These are phyloP conservation scores for Eimeria praecox DNA, from an alignment of 169 alveolate genomes.

Conservation along the genomic window DNA sequence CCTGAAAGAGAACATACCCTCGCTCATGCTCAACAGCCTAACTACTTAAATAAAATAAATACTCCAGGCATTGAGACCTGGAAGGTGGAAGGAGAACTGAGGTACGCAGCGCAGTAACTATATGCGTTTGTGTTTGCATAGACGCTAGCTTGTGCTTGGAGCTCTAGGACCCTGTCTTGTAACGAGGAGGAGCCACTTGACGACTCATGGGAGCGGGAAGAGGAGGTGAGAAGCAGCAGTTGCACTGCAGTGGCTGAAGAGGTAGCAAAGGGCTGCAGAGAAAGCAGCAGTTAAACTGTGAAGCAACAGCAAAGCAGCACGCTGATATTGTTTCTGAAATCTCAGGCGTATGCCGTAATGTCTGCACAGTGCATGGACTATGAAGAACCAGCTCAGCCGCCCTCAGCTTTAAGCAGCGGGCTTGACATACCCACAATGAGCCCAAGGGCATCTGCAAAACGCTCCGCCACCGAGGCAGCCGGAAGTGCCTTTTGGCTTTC, in stretches of 20 bases:
- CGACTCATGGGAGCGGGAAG: conserved; percentile 72
- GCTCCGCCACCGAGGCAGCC: conserved; percentile 15
- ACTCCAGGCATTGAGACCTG: neutral
- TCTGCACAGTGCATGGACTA: conserved; percentile 75
- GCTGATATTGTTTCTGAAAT: neutral
- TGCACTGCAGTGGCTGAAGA: neutral
- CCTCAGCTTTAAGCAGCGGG: neutral
- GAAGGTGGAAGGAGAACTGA: neutral
- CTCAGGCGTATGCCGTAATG: conserved; percentile 72
- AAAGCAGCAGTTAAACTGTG: neutral
- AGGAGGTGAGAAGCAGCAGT: conserved; percentile 18
- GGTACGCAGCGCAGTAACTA: neutral
- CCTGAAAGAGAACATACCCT: neutral
- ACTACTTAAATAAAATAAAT: neutral
- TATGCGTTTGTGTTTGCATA: neutral
- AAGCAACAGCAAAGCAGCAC: neutral
- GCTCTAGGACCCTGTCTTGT: conserved; percentile 6
- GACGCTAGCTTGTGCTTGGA: conserved; percentile 69
- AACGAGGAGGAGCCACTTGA: conserved; percentile 43
- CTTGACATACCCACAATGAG: neutral
- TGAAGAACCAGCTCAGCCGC: neutral
- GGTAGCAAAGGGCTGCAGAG: neutral
- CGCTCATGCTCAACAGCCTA: neutral
- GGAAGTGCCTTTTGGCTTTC: conserved; percentile 60
- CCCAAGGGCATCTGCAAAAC: conserved; percentile 32